These are phyloP conservation scores for Saccharomyces hybrid DNA, from an alignment of 1,139 yeast genomes.

Conservation along the genomic window DNA sequence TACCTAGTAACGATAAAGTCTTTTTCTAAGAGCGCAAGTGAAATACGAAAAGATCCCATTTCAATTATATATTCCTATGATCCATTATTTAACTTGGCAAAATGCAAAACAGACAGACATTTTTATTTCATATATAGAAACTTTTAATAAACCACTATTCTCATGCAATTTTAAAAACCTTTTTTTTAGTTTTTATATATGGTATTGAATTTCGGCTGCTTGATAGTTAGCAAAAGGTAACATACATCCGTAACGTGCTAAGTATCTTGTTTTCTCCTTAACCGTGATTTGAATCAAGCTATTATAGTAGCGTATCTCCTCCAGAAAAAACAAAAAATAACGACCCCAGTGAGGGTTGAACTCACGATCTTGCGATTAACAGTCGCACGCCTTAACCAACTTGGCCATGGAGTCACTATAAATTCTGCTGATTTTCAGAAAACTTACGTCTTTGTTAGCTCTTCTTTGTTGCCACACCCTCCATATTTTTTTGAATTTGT, in stretches of 20 bases:
- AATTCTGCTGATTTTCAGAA: neutral
- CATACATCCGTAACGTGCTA: too few species aligned
- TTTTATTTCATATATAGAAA: neutral
- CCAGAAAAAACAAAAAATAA: slow-evolving; percentile 9
- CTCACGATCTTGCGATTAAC: slow-evolving; percentile 35
- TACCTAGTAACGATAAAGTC: slow-evolving; percentile 34
- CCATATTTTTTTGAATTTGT: too few species aligned
- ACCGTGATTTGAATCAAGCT: too few species aligned
- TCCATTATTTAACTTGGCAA: neutral
- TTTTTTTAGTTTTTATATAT: neutral
- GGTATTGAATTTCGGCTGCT: too few species aligned
- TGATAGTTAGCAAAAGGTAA: too few species aligned
- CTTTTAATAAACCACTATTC: neutral
- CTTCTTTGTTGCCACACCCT: too few species aligned
- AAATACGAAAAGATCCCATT: neutral
- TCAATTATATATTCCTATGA: neutral
- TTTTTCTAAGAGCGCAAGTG: neutral
- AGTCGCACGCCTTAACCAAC: slow-evolving; percentile 36
- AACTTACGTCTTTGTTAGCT: too few species aligned
- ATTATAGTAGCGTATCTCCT: neutral
- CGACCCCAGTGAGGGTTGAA: slow-evolving; percentile 35
- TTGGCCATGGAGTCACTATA: slow-evolving; percentile 31
- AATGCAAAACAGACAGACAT: neutral
- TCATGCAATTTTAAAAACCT: neutral
- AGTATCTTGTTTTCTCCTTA: too few species aligned